Evolutionary conservation across 805 yeast genomes (phyloP).

Genomic region (Zygosaccharomyces pseudorouxii): DNA sequence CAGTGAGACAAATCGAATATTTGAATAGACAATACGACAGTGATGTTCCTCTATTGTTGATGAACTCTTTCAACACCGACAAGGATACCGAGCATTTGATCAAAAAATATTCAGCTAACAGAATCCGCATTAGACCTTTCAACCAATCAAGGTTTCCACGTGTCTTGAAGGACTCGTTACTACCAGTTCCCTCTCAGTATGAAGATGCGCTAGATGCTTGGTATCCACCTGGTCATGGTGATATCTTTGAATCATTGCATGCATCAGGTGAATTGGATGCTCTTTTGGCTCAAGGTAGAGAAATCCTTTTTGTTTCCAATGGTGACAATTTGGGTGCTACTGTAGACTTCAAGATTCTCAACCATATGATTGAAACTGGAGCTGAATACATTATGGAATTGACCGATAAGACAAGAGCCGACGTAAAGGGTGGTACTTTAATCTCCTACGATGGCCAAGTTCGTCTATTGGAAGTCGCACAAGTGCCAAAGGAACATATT

Average conservation of each 20-base stretch:
- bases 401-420: constrained; percentile 98
- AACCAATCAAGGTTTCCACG: constrained; percentile 98
- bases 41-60: constrained; percentile 91
- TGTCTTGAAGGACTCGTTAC: constrained; percentile 87
- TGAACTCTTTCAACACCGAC: constrained; percentile 98
- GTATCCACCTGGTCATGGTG: constrained; percentile 99
- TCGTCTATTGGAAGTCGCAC: constrained; percentile 83
- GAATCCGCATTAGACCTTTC: constrained; percentile 90
- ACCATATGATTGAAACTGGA: constrained; percentile 87
- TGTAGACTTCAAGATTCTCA: constrained; percentile 82
- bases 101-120: constrained; percentile 94
- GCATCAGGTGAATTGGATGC: constrained; percentile 90
- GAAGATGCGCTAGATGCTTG: constrained; percentile 79
- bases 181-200: constrained; percentile 81
- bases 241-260: constrained; percentile 83
- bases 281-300: constrained; percentile 88
- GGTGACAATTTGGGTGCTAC: constrained; percentile 99
- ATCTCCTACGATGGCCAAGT: constrained; percentile 94
- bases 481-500: constrained; percentile 96
- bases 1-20: constrained; percentile 96
- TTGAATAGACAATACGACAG: constrained; percentile 85
- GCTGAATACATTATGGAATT: constrained; percentile 97
- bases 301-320: constrained; percentile 89
- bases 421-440: constrained; percentile 98
- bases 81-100: constrained; percentile 91